Evolutionary conservation across 495 filamentous ascomycete species (phyloP).

Genomic region (Letharia lupina): DNA sequence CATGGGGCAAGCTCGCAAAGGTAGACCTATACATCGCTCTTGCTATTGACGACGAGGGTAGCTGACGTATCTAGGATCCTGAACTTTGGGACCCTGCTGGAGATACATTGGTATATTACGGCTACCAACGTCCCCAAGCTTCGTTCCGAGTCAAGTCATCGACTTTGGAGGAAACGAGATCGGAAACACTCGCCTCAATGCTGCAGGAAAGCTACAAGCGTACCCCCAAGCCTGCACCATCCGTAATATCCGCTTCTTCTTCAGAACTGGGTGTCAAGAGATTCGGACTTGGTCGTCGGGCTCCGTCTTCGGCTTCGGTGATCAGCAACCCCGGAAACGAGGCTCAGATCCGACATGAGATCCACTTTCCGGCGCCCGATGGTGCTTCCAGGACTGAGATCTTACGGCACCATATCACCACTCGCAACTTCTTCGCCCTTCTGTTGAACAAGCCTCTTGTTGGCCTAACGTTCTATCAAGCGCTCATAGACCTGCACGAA

Average conservation of each 20-base stretch:
- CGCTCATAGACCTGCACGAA: slow-evolving; percentile 46
- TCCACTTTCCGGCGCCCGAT: slow-evolving; percentile 47
- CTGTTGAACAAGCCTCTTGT: slow-evolving; percentile 49
- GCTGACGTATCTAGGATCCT: slow-evolving; percentile 36
- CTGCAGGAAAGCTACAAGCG: slow-evolving; percentile 6
- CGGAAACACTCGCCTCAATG: slow-evolving; percentile 25
- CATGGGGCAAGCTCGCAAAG: slow-evolving; percentile 23
- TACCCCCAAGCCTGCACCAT: not conserved
- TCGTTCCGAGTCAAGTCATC: slow-evolving; percentile 52
- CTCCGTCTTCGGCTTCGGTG: not conserved
- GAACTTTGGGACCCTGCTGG: slow-evolving; percentile 56
- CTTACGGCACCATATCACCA: slow-evolving; percentile 50
- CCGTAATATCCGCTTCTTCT: not conserved
- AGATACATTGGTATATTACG: slow-evolving; percentile 53
- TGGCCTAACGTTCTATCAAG: slow-evolving; percentile 48
- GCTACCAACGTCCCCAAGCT: slow-evolving; percentile 37
- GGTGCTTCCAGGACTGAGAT: slow-evolving; percentile 38
- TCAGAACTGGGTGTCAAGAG: not conserved
- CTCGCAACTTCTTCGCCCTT: slow-evolving; percentile 55
- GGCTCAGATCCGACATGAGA: slow-evolving; percentile 34
- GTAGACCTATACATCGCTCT: not conserved
- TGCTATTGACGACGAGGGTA: not conserved
- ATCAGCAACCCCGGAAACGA: not conserved
- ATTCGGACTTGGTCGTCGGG: not conserved
- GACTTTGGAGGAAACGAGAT: slow-evolving; percentile 34